Percentiles rank a stretch among this genome's conserved stretches.
phyloP scores from a whole-genome alignment of 2,329 filamentous ascomycete species.

The Periglandula ipomoeae region DNA sequence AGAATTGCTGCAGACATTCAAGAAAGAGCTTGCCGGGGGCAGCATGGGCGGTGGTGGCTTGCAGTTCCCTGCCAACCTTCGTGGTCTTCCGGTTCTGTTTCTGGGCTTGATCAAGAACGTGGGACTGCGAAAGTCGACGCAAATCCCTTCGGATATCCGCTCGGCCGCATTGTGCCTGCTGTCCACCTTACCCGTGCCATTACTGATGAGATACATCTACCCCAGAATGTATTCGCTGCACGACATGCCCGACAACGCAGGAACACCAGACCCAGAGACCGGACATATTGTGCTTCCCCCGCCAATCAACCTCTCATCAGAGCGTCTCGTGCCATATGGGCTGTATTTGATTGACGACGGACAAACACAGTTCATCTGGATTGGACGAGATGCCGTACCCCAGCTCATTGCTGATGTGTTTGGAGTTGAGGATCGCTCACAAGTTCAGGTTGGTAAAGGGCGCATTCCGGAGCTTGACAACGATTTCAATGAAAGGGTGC shows the following conservation, averaged over 20 bases:
- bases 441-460: constrained; percentile 86
- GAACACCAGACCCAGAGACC: constrained; percentile 73
- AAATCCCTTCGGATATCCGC: constrained; percentile 88
- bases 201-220: constrained; percentile 90
- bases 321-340: constrained; percentile 78
- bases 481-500: constrained; percentile 92
- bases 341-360: constrained; percentile 95
- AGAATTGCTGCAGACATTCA: constrained; percentile 89
- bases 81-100: constrained; percentile 82
- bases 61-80: constrained; percentile 88
- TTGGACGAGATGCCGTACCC: constrained; percentile 85
- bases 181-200: constrained; percentile 84
- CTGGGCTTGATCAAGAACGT: constrained; percentile 94
- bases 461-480: constrained; percentile 80
- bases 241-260: constrained; percentile 93
- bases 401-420: constrained; percentile 87
- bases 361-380: constrained; percentile 95
- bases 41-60: constrained; percentile 92
- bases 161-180: constrained; percentile 87
- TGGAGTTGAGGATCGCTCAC: constrained; percentile 71
- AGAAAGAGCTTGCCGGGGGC: constrained; percentile 90
- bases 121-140: constrained; percentile 81
- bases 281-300: constrained; percentile 85
- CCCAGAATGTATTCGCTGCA: constrained; percentile 78
- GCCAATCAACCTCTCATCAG: constrained; percentile 76